phyloP scores from a whole-genome alignment of 73 alveolate genomes.

The Paramecium sonneborni region DNA sequence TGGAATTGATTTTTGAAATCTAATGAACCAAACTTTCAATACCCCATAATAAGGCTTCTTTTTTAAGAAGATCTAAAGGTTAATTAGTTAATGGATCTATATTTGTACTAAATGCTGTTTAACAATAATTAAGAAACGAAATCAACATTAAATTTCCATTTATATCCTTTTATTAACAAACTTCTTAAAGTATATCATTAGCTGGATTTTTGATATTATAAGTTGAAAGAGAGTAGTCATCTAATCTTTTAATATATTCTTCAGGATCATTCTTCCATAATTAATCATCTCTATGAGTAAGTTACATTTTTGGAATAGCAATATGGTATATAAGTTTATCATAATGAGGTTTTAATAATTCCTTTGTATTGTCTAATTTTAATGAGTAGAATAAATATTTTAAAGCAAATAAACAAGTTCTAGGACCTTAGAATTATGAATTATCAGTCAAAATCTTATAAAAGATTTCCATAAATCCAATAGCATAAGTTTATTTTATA shows the following conservation, averaged over 20 bases:
- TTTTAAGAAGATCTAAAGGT: constrained; percentile 47
- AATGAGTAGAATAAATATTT: constrained; percentile 68
- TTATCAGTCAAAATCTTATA: constrained; percentile 55
- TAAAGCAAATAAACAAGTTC: constrained; percentile 70
- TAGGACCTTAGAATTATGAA: constrained; percentile 65
- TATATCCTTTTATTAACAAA: constrained; percentile 40
- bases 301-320: constrained; percentile 69
- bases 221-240: constrained; percentile 68
- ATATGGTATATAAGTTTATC: constrained; percentile 72
- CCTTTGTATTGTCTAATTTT: constrained; percentile 46
- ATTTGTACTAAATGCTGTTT: constrained; percentile 7
- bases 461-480: constrained; percentile 65
- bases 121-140: not conserved
- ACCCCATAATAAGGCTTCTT: constrained; percentile 63
- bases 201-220: constrained; percentile 59
- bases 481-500: constrained; percentile 62
- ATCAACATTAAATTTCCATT: constrained; percentile 34
- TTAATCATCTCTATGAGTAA: constrained; percentile 73
- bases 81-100: constrained; percentile 64
- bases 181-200: constrained; percentile 36
- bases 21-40: constrained; percentile 38
- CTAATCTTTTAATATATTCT: constrained; percentile 78
- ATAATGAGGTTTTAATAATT: constrained; percentile 65
- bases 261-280: constrained; percentile 77
- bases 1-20: constrained; percentile 34